Conservation (phyloP, 2,329 filamentous ascomycete species). For the Ceratocystis albifundus region DNA sequence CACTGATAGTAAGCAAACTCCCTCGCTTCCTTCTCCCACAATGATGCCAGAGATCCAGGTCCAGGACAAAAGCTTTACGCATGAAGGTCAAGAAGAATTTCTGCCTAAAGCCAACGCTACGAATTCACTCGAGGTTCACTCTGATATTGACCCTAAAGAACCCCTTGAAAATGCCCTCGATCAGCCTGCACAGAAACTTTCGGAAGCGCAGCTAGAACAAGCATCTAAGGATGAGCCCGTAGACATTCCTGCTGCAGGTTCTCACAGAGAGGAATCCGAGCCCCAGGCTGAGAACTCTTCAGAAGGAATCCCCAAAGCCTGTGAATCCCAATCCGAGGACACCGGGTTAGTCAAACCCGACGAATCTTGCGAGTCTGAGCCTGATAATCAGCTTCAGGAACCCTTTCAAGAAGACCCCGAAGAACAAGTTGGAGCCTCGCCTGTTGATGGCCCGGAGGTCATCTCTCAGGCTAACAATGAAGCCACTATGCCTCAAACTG, state of each 20-base stretch:
- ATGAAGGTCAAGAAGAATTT: background rate
- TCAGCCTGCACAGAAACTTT: background rate
- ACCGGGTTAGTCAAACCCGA: background rate
- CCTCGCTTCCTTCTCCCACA: background rate
- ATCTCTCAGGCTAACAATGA: background rate
- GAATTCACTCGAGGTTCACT: background rate
- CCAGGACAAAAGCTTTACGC: background rate
- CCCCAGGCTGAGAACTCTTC: background rate
- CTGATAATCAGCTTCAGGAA: background rate
- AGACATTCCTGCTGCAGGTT: background rate
- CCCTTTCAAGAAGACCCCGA: background rate
- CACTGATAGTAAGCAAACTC: conserved; percentile 14
- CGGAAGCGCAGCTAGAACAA: background rate
- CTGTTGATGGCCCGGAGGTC: too few species aligned
- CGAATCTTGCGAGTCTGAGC: background rate
- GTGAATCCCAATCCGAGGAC: background rate
- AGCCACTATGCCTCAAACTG: background rate
- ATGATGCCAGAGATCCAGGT: conserved; percentile 9
- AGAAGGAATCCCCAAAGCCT: background rate
- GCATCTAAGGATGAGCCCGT: background rate
- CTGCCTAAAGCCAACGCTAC: background rate
- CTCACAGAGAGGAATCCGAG: background rate
- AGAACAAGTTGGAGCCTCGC: background rate
- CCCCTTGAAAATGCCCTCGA: conserved; percentile 1
- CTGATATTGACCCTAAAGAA: conserved; percentile 11